Conservation (phyloP, 495 filamentous ascomycete genomes). For the Pseudevernia furfuracea region DNA sequence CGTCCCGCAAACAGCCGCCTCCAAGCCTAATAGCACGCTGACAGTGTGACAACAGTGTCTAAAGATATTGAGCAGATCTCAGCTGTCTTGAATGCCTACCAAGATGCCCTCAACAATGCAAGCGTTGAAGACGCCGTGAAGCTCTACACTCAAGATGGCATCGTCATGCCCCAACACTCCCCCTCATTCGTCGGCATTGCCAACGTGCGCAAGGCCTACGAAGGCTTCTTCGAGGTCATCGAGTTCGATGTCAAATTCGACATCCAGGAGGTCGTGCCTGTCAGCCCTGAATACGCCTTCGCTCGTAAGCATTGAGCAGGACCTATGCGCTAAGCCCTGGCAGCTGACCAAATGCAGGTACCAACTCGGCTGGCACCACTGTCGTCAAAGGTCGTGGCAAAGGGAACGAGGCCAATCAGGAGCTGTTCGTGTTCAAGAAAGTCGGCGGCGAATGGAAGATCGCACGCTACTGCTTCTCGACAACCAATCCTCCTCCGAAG, state of each 20-base stretch:
- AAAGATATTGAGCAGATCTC: conserved; percentile 18
- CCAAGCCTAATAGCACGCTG: neutral
- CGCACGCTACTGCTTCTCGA: conserved; percentile 21
- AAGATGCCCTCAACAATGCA: conserved; percentile 19
- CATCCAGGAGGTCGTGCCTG: conserved; percentile 17
- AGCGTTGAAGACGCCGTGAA: conserved; percentile 11
- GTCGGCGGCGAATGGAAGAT: conserved; percentile 19
- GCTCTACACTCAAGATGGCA: conserved; percentile 17
- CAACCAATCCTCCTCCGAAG: conserved; percentile 11
- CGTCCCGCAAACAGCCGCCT: neutral
- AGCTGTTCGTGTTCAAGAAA: conserved; percentile 14
- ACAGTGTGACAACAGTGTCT: conserved; percentile 7
- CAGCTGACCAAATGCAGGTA: conserved; percentile 3
- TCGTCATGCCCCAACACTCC: conserved; percentile 20
- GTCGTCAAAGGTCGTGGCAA: conserved; percentile 13
- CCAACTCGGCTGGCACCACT: conserved; percentile 15
- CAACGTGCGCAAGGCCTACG: conserved; percentile 13
- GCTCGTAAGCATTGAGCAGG: neutral
- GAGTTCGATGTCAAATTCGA: conserved; percentile 22
- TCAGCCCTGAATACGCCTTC: conserved; percentile 11
- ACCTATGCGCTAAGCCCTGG: neutral
- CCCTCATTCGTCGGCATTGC: conserved; percentile 16
- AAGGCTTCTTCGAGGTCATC: conserved; percentile 14
- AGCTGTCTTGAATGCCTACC: conserved; percentile 3
- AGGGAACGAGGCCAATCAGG: conserved; percentile 16